Conservation (phyloP, 1,284 basidiomycete species). For the Leccinum fuscescens region DNA sequence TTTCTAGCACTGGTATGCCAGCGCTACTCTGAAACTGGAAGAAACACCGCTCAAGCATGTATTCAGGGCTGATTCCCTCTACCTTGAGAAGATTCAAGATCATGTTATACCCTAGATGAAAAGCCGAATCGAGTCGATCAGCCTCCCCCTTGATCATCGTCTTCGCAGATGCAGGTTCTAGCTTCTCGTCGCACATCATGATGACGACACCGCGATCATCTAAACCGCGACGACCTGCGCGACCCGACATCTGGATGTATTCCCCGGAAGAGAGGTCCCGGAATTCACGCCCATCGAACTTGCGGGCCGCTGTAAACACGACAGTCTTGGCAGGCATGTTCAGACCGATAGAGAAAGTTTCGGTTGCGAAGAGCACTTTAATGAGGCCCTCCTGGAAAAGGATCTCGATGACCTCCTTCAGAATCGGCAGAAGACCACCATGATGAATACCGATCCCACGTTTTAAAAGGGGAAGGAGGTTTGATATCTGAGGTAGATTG, state of each 20-base stretch:
- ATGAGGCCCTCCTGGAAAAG: slow-evolving; percentile 99
- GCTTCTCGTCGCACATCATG: slow-evolving; percentile 99
- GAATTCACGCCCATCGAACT: slow-evolving; percentile 96
- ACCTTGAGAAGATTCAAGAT: slow-evolving; percentile 98
- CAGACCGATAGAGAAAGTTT: slow-evolving; percentile 98
- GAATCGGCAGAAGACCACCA: slow-evolving; percentile 93
- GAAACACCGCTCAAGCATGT: slow-evolving; percentile 97
- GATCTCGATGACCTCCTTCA: slow-evolving; percentile 99
- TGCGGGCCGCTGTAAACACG: slow-evolving; percentile 93
- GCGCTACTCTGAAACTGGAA: slow-evolving; percentile 97
- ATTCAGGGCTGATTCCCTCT: slow-evolving; percentile 97
- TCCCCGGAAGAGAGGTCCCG: slow-evolving; percentile 88
- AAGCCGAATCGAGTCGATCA: slow-evolving; percentile 95
- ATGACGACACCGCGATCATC: slow-evolving; percentile 99
- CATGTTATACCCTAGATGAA: slow-evolving; percentile 99
- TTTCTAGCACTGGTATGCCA: slow-evolving; percentile 84
- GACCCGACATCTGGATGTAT: slow-evolving; percentile 99
- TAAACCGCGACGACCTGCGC: slow-evolving; percentile 94
- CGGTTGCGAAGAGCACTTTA: slow-evolving; percentile 98
- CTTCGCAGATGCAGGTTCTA: slow-evolving; percentile 92
- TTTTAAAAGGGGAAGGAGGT: slow-evolving; percentile 89
- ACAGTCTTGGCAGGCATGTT: slow-evolving; percentile 99
- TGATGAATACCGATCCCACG: slow-evolving; percentile 99
- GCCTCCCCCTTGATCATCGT: slow-evolving; percentile 99
- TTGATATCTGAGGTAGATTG: slow-evolving; percentile 90